These are phyloP conservation scores for Podospora pseudoanserina DNA, from an alignment of 495 filamentous ascomycete species.

Conservation along the genomic window DNA sequence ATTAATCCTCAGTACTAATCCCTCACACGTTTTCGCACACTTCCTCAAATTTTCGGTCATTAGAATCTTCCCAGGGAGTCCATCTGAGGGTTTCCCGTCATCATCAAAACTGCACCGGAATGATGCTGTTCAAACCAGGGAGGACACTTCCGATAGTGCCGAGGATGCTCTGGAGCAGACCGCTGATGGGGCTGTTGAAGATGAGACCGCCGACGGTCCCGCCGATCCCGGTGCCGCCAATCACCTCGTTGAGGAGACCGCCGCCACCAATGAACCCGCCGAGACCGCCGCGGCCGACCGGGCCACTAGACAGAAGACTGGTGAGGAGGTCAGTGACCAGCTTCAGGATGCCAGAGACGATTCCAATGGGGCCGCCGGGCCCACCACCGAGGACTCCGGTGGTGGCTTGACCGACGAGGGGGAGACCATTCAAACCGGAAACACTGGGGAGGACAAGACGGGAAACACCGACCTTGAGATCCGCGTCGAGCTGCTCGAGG, in stretches of 20 bases:
- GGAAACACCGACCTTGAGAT: conserved; percentile 12
- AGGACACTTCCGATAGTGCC: conserved; percentile 1
- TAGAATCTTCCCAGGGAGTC: not conserved
- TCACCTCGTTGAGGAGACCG: not conserved
- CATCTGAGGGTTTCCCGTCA: not conserved
- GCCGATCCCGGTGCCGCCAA: not conserved
- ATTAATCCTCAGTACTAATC: not conserved
- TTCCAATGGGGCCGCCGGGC: conserved; percentile 9
- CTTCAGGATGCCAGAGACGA: not conserved
- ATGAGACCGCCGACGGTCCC: conserved; percentile 7
- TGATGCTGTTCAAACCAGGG: not conserved
- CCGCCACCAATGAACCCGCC: not conserved
- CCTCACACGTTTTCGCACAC: not conserved
- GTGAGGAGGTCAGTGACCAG: conserved; percentile 10
- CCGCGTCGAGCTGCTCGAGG: conserved; percentile 15
- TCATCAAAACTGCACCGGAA: too few species aligned
- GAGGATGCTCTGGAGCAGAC: conserved; percentile 14
- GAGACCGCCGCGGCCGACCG: conserved; percentile 6
- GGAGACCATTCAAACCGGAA: conserved; percentile 5
- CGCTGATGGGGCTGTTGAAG: conserved; percentile 5
- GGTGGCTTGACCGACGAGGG: not conserved
- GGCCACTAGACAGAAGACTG: conserved; percentile 6
- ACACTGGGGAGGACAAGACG: conserved; percentile 10
- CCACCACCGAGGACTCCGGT: conserved; percentile 1
- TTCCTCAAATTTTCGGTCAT: not conserved